phyloP scores from a whole-genome alignment of 139 green algal genomes.

The Micractinium sp. region DNA sequence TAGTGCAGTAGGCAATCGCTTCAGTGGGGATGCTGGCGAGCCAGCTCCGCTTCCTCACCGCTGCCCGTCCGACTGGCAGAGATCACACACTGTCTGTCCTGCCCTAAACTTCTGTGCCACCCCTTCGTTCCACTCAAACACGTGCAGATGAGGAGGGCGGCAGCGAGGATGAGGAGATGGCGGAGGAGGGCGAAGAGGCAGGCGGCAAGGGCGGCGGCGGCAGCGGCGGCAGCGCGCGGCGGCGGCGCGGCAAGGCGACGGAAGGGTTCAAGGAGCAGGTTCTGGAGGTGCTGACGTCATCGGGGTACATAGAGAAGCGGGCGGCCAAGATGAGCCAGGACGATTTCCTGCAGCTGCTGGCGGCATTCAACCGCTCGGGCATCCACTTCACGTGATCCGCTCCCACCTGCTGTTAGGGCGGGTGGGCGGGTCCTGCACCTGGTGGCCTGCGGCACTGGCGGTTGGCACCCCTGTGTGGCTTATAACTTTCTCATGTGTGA shows the following conservation, averaged over 20 bases:
- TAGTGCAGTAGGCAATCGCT: no score
- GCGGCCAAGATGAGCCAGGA: conserved; percentile 95
- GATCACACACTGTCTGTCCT: background rate
- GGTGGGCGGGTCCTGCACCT: no score
- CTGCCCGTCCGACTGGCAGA: background rate
- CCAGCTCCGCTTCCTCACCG: no score
- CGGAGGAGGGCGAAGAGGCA: conserved; percentile 43
- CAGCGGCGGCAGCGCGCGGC: conserved; percentile 18
- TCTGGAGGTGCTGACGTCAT: conserved; percentile 69
- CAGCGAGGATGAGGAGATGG: conserved; percentile 46
- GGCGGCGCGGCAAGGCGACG: conserved; percentile 35
- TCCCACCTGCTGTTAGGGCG: no score
- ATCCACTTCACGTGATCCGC: conserved; percentile 90
- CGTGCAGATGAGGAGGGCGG: conserved; percentile 32
- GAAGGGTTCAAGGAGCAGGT: conserved; percentile 85
- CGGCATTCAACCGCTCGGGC: conserved; percentile 89
- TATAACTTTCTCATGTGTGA: no score
- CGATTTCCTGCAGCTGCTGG: conserved; percentile 93
- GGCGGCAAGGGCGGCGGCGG: conserved; percentile 39
- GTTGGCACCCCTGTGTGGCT: no score
- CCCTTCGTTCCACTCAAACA: no score
- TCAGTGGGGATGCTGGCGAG: no score
- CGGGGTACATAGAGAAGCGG: conserved; percentile 78
- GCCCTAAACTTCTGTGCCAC: no score
- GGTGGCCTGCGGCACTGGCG: no score